Evolutionary conservation across 139 green algal species (phyloP).

Genomic region (Medakamo hakoo): DNA sequence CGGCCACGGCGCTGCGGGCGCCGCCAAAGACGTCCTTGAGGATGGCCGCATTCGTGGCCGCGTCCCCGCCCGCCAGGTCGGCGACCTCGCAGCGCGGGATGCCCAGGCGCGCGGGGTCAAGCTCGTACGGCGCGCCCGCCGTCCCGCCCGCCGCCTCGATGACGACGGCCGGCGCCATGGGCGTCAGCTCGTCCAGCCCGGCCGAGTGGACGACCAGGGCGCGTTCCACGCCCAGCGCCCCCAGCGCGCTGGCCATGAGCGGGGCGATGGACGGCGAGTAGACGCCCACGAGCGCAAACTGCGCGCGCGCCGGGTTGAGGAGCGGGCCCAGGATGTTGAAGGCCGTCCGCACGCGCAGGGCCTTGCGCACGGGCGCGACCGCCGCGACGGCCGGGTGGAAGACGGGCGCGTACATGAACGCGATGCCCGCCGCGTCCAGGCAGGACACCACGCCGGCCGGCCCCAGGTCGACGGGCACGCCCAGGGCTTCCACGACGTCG

Average conservation of each 20-base stretch:
- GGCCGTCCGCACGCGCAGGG: slow-evolving; percentile 47
- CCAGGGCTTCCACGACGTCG: slow-evolving; percentile 83
- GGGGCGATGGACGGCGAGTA: slow-evolving; percentile 58
- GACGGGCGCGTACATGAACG: slow-evolving; percentile 93
- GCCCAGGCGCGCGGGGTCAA: slow-evolving; percentile 69
- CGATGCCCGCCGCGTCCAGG: slow-evolving; percentile 68
- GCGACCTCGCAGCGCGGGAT: slow-evolving; percentile 76
- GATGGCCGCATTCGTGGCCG: slow-evolving; percentile 71
- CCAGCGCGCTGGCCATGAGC: slow-evolving; percentile 71
- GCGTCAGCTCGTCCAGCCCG: slow-evolving; percentile 95
- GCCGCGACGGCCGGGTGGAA: slow-evolving; percentile 66
- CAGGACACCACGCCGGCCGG: slow-evolving; percentile 58
- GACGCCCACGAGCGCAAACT: slow-evolving; percentile 82
- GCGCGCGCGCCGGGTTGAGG: slow-evolving; percentile 79
- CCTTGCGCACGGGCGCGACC: slow-evolving; percentile 9
- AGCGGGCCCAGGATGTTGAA: slow-evolving; percentile 95
- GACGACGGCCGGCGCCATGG: slow-evolving; percentile 76
- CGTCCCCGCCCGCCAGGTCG: slow-evolving; percentile 83
- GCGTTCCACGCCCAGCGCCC: slow-evolving; percentile 60
- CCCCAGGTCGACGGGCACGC: slow-evolving; percentile 79
- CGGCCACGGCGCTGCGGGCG: slow-evolving; percentile 60
- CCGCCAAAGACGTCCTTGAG: slow-evolving; percentile 80
- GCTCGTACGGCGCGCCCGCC: slow-evolving; percentile 23
- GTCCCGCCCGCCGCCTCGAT: slow-evolving; percentile 55
- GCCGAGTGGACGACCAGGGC: slow-evolving; percentile 89